A percentile compares a stretch with the other conserved stretches of the same genome.
Evolutionary conservation across 768 basidiomycete species (phyloP).

Genomic region (Lactarius quietus): DNA sequence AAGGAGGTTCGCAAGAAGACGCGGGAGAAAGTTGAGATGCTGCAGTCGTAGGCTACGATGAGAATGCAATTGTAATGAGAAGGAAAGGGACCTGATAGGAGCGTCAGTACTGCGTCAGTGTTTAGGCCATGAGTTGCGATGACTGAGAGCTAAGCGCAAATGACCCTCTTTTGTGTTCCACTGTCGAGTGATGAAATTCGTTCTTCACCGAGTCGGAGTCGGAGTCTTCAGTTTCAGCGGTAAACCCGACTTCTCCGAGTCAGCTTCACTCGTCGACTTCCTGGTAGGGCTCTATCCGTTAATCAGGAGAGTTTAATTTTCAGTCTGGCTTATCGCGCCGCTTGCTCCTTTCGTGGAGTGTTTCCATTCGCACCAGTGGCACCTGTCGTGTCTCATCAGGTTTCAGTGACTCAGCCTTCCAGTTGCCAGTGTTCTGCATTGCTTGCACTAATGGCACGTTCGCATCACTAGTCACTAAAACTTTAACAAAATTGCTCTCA

Average conservation of each 20-base stretch:
- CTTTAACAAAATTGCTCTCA: neutral
- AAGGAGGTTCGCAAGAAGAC: constrained; percentile 52
- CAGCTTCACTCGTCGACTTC: no score
- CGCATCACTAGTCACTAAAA: no score
- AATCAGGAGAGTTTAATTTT: no score
- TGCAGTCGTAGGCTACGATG: constrained; percentile 39
- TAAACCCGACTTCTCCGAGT: constrained; percentile 40
- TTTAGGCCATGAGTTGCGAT: constrained; percentile 29
- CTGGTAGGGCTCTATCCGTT: no score
- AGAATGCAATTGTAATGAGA: neutral
- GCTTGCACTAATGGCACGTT: neutral
- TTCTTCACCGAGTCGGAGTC: constrained; percentile 33
- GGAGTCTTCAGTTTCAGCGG: no score
- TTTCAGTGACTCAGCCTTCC: neutral
- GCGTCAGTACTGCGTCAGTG: no score
- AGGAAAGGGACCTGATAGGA: no score
- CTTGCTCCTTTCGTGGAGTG: neutral
- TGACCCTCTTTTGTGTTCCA: constrained; percentile 39
- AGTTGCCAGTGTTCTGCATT: neutral
- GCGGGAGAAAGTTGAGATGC: constrained; percentile 54
- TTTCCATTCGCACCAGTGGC: neutral
- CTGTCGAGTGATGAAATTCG: neutral
- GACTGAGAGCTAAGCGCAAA: constrained; percentile 63
- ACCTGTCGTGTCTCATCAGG: neutral
- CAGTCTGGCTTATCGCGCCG: no score